Percentiles rank a stretch among this genome's conserved stretches.
Conservation (phyloP, 1,139 yeast genomes). For the Yamadazyma triangularis region DNA sequence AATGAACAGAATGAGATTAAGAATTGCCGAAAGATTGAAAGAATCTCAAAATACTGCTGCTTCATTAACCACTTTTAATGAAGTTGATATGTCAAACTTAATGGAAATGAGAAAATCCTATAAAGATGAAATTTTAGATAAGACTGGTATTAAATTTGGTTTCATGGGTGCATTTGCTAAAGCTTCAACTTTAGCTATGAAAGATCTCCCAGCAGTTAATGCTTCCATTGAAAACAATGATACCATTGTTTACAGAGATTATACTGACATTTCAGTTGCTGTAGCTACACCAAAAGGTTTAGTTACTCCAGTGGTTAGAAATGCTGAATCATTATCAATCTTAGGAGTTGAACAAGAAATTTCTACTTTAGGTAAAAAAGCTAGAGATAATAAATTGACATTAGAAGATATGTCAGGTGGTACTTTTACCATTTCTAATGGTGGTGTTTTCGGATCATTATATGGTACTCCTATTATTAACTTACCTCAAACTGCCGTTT, state of each 20-base stretch:
- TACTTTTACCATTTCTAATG: slow-evolving; percentile 97
- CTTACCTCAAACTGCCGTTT: slow-evolving; percentile 96
- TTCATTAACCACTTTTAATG: slow-evolving; percentile 95
- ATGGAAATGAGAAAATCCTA: slow-evolving; percentile 94
- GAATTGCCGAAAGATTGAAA: slow-evolving; percentile 98
- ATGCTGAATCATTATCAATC: slow-evolving; percentile 87
- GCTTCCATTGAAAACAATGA: slow-evolving; percentile 92
- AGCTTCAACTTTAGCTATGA: slow-evolving; percentile 90
- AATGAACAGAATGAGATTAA: slow-evolving; percentile 99
- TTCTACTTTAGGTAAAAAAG: slow-evolving; percentile 76
- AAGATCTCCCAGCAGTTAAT: slow-evolving; percentile 92
- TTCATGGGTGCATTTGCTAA: slow-evolving; percentile 98
- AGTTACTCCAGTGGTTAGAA: slow-evolving; percentile 97
- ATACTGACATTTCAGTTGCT: slow-evolving; percentile 92
- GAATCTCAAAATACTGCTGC: slow-evolving; percentile 99
- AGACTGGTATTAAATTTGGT: slow-evolving; percentile 92
- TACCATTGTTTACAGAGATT: slow-evolving; percentile 94
- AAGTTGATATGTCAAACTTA: slow-evolving; percentile 91
- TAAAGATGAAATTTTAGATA: slow-evolving; percentile 94
- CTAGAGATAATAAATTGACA: slow-evolving; percentile 95
- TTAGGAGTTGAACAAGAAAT: slow-evolving; percentile 91
- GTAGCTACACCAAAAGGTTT: slow-evolving; percentile 99
- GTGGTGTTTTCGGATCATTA: slow-evolving; percentile 97
- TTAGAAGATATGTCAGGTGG: slow-evolving; percentile 99
- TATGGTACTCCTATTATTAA: slow-evolving; percentile 98